Evolutionary conservation across 805 yeast species (phyloP), one percentile per base, ranked within the genome.

Genomic region (Scheffersomyces stipitis): DNA sequence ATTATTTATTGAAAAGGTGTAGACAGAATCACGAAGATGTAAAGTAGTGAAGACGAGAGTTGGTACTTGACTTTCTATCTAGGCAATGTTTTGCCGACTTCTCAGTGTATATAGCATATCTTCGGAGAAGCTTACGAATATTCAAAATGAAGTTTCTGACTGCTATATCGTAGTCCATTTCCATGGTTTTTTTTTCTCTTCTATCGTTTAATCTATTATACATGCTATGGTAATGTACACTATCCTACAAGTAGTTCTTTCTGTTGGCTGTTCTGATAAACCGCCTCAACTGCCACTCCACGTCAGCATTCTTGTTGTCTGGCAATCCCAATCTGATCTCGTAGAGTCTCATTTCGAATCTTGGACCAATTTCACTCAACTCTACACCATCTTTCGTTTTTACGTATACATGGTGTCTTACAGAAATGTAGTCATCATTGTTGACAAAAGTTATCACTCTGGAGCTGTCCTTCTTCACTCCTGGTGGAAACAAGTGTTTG

Each of bases 341-440:
- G 59, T 80, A 93, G 47, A 93, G 67, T 58, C 89, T 78, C 98
- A 93, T 90, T 64, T 93, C 99, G 52, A 93, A 93, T 45, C 99
- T 73, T n/a, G 99, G 99, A 0, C 99, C 99, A 26, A 93, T 85
- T 60, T 93, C 99, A 40, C 96, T 90, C 38, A 93, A 64, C 59
- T 93, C 98, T 2, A 89, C 96, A 24, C 80, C 75, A 44, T 89
- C 96, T 49, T 83, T 82, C 0, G 96, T 88, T 56, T 80, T 83
- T 4, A 89, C 96, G 58, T 86, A 93, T 1, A 93, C 84, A 58
- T 93, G 99, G 56, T 93, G 99, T 62, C 99, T 78, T 4, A 93
- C 97, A 43, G 89, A 80, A 42, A 93, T 91, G 56, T 80, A 93
- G 64, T 93, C 99, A 32, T 88, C 96, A 37, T 79, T 76, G 59